Conservation (phyloP, 306 rosid species). For the Rosa rugosa region DNA sequence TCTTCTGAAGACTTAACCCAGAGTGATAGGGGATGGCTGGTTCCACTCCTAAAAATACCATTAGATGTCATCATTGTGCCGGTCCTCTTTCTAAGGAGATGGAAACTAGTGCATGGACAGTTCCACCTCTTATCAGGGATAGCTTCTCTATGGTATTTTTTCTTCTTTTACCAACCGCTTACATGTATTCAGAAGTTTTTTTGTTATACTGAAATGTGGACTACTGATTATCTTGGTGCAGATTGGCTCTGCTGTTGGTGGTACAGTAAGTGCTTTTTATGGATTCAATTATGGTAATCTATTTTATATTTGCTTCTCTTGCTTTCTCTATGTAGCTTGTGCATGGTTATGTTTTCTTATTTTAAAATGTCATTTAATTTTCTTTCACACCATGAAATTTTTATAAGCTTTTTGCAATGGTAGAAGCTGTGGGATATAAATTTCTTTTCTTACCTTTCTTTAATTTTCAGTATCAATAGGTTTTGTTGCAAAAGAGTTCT, state of each 20-base stretch:
- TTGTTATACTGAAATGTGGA: neutral
- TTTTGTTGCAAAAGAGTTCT: neutral
- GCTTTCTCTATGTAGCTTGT: neutral
- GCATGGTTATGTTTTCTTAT: neutral
- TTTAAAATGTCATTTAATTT: neutral
- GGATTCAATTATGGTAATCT: conserved; percentile 83
- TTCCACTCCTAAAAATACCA: conserved; percentile 6
- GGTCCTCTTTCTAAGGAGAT: conserved; percentile 76
- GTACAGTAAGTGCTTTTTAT: conserved; percentile 87
- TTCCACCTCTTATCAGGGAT: conserved; percentile 70
- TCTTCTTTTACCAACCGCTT: neutral
- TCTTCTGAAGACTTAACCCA: neutral
- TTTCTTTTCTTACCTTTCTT: neutral
- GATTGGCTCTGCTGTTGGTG: conserved; percentile 98
- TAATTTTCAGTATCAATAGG: neutral
- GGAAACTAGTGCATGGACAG: conserved; percentile 80
- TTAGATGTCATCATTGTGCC: conserved; percentile 81
- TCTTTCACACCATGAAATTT: neutral
- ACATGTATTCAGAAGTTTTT: neutral
- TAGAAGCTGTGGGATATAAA: neutral
- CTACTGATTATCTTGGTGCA: conserved; percentile 20
- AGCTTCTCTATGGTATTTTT: conserved; percentile 77
- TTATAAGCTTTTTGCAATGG: neutral
- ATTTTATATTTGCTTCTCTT: neutral
- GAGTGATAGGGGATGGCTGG: conserved; percentile 16